phyloP scores from a whole-genome alignment of 2,329 filamentous ascomycete genomes.

The Colletotrichum shisoi region DNA sequence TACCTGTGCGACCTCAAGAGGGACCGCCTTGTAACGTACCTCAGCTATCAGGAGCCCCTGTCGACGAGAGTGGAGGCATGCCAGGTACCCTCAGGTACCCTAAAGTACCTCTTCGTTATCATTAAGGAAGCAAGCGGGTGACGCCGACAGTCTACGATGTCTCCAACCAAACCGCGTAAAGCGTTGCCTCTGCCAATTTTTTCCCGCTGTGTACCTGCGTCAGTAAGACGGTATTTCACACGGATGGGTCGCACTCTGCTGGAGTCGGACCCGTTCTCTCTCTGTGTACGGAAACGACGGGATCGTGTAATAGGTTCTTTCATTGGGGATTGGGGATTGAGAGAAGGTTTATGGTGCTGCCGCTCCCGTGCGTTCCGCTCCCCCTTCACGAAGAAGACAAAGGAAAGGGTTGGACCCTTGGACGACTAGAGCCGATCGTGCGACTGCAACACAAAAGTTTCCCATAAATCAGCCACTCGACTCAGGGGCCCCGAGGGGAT shows the following conservation, averaged over 20 bases:
- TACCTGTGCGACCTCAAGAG: no score
- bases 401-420: constrained; percentile 33
- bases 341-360: constrained; percentile 30
- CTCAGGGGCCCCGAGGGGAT: neutral
- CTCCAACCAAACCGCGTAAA: constrained; percentile 13
- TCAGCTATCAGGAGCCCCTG: constrained; percentile 36
- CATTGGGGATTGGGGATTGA: constrained; percentile 5
- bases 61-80: constrained; percentile 16
- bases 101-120: constrained; percentile 28
- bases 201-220: constrained; percentile 35
- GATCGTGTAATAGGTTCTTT: constrained; percentile 18
- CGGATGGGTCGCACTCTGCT: constrained; percentile 20
- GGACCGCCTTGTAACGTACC: no score
- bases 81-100: constrained; percentile 32
- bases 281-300: constrained; percentile 11
- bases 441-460: constrained; percentile 22
- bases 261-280: neutral
- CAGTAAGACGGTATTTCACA: constrained; percentile 20
- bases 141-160: neutral
- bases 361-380: constrained; percentile 39
- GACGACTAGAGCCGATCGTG: constrained; percentile 15
- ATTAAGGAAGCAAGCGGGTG: constrained; percentile 13
- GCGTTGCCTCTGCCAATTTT: constrained; percentile 15
- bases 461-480: constrained; percentile 5
- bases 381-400: constrained; percentile 20